Evolutionary conservation across 345 rosid genomes (phyloP).

Genomic region (Sisymbrium irio): DNA sequence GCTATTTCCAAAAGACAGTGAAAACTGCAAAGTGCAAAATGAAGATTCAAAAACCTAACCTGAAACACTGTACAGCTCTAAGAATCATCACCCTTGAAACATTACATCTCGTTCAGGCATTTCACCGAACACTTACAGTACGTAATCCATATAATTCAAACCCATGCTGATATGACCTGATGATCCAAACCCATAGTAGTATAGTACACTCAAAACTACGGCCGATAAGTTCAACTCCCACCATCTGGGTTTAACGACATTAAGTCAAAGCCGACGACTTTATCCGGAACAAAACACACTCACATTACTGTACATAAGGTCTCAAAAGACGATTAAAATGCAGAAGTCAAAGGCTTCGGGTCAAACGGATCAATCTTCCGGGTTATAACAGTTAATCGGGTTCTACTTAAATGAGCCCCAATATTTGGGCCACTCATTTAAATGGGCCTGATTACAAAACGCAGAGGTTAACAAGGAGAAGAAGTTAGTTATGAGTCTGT

Average conservation of each 20-base stretch:
- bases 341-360: too few species aligned
- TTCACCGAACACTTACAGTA: constrained; percentile 2
- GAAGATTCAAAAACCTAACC: background rate
- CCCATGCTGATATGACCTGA: background rate
- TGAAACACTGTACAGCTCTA: background rate
- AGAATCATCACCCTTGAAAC: too few species aligned
- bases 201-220: background rate
- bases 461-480: too few species aligned
- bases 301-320: too few species aligned
- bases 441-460: too few species aligned
- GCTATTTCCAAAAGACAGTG: background rate
- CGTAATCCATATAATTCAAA: background rate
- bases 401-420: too few species aligned
- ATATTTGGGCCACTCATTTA: too few species aligned
- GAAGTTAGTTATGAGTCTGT: too few species aligned
- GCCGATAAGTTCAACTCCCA: background rate
- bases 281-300: background rate
- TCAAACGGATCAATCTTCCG: too few species aligned
- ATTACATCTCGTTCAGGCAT: constrained; percentile 11
- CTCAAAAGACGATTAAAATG: too few species aligned
- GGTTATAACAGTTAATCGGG: too few species aligned
- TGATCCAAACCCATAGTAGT: too few species aligned
- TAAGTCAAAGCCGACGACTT: background rate
- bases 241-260: background rate
- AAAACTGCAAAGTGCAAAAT: background rate